Percentiles rank a stretch among this genome's conserved stretches.
Conservation (phyloP, 768 basidiomycete genomes). For the Rhodotorula graminis region DNA sequence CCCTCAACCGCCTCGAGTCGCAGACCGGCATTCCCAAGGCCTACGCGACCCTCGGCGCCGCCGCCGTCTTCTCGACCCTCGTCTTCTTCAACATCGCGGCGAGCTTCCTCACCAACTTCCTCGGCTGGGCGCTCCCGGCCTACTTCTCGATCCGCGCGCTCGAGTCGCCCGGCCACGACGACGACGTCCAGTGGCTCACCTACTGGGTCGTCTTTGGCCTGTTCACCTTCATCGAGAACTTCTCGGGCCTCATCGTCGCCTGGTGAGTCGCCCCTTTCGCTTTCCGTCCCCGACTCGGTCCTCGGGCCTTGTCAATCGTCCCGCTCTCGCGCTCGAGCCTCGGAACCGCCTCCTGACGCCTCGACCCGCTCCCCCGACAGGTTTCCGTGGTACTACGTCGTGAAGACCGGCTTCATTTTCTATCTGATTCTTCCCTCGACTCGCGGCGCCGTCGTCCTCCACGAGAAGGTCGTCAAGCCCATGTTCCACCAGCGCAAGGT, state of each 20-base stretch:
- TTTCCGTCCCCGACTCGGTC: too few species aligned
- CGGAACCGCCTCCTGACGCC: neutral
- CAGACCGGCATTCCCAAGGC: constrained; percentile 90
- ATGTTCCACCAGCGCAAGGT: constrained; percentile 51
- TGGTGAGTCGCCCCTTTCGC: constrained; percentile 52
- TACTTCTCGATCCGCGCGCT: constrained; percentile 93
- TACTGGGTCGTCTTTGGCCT: constrained; percentile 93
- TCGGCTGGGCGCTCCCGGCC: constrained; percentile 91
- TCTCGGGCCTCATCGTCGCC: constrained; percentile 77
- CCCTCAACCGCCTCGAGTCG: constrained; percentile 72
- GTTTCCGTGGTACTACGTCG: constrained; percentile 51
- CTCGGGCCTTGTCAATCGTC: too few species aligned
- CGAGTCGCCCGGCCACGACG: constrained; percentile 66
- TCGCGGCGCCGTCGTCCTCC: constrained; percentile 81
- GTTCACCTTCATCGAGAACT: constrained; percentile 85
- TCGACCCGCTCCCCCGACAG: constrained; percentile 16
- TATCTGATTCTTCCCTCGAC: constrained; percentile 46
- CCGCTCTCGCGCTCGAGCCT: neutral
- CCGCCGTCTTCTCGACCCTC: constrained; percentile 63
- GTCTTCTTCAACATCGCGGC: constrained; percentile 88
- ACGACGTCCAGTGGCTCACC: constrained; percentile 89
- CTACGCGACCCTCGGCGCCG: constrained; percentile 72
- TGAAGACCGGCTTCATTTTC: constrained; percentile 50
- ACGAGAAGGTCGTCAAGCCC: constrained; percentile 72
- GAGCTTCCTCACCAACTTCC: constrained; percentile 82